Conservation (phyloP, 2,329 filamentous ascomycete species). For the Teratosphaeria pseudoeucalypti region DNA sequence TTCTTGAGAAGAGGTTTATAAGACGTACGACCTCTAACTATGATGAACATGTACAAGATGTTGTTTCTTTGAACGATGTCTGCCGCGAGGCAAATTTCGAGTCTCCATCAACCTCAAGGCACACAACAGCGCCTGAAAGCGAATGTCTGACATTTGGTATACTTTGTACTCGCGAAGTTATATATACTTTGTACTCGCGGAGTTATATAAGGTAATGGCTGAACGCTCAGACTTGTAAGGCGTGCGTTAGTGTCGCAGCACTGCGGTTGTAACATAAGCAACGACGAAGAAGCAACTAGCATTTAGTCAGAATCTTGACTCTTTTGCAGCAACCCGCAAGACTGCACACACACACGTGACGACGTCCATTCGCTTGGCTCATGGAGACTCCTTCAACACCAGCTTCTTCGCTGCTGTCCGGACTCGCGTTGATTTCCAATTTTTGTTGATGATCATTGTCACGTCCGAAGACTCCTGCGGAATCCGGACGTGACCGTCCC, state of each 20-base stretch:
- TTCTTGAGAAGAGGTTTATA: neutral
- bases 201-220: neutral
- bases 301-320: neutral
- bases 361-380: too few species aligned
- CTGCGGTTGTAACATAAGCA: neutral
- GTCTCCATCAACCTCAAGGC: neutral
- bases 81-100: neutral
- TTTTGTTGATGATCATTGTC: neutral
- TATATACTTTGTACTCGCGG: neutral
- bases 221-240: neutral
- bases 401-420: too few species aligned
- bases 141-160: neutral
- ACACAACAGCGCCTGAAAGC: neutral
- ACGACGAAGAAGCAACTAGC: neutral
- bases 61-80: neutral
- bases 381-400: too few species aligned
- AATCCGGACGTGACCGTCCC: neutral
- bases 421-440: neutral
- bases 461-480: neutral
- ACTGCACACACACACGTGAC: neutral
- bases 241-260: neutral
- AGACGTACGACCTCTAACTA: too few species aligned
- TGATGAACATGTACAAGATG: neutral
- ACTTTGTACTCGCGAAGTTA: neutral
- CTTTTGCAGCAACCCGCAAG: neutral